Conservation (phyloP, 2,329 filamentous ascomycete species). For the Elsinoe fawcettii region DNA sequence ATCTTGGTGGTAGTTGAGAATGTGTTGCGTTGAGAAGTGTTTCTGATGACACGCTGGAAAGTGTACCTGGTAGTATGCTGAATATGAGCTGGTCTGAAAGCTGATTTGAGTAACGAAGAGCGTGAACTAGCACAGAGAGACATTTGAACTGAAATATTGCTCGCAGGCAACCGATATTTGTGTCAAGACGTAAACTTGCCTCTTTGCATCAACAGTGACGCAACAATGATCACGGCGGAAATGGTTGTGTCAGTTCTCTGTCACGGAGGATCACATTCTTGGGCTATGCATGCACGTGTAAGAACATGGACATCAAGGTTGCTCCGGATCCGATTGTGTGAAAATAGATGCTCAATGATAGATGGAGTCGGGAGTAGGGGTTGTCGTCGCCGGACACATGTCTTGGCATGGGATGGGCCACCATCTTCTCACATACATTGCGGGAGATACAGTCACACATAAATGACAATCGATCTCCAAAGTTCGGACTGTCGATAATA, state of each 20-base stretch:
- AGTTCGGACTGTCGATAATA: background rate
- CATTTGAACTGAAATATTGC: background rate
- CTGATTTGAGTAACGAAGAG: background rate
- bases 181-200: background rate
- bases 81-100: background rate
- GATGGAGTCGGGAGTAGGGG: background rate
- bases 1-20: slow-evolving; percentile 3
- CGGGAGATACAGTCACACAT: background rate
- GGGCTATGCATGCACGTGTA: background rate
- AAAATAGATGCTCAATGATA: background rate
- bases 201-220: background rate
- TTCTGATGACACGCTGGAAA: background rate
- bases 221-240: slow-evolving; percentile 9
- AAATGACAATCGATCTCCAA: no score
- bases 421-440: background rate
- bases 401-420: background rate
- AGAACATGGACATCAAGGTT: background rate
- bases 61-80: background rate
- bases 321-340: background rate
- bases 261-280: background rate
- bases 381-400: background rate
- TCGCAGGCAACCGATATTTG: background rate
- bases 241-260: slow-evolving; percentile 3
- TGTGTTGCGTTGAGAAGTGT: background rate
- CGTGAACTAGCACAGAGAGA: background rate